phyloP scores from a whole-genome alignment of 352 stramenopile species.

The Plasmopara muralis region DNA sequence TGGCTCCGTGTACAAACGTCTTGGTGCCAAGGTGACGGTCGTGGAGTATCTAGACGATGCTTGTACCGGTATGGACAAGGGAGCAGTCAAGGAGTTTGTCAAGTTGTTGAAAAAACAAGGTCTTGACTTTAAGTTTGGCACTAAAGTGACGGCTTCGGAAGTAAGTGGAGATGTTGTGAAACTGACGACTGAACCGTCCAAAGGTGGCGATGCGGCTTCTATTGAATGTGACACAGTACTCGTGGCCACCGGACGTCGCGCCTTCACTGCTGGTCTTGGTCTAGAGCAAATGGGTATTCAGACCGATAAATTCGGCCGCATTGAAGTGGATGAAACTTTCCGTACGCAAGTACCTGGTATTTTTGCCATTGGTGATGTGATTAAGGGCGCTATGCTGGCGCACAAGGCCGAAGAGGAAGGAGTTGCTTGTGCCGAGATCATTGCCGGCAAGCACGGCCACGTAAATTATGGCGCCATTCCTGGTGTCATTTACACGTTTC shows the following conservation, averaged over 20 bases:
- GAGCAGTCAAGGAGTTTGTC: slow-evolving; percentile 96
- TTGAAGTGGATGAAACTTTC: slow-evolving; percentile 97
- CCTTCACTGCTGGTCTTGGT: slow-evolving; percentile 94
- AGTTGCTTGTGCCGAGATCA: slow-evolving; percentile 96
- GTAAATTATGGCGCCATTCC: slow-evolving; percentile 99
- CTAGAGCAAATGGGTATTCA: slow-evolving; percentile 97
- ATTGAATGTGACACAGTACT: slow-evolving; percentile 81
- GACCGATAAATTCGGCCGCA: slow-evolving; percentile 93
- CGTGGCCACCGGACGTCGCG: slow-evolving; percentile 87
- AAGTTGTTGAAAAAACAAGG: slow-evolving; percentile 98
- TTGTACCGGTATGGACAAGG: slow-evolving; percentile 90
- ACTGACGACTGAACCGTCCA: slow-evolving; percentile 91
- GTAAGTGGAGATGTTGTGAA: slow-evolving; percentile 90
- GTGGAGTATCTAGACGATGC: slow-evolving; percentile 98
- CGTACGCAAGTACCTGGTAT: slow-evolving; percentile 91
- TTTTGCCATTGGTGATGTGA: slow-evolving; percentile 97
- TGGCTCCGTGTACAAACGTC: slow-evolving; percentile 96
- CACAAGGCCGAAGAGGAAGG: slow-evolving; percentile 99
- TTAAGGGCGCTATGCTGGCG: slow-evolving; percentile 97
- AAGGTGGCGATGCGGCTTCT: slow-evolving; percentile 40
- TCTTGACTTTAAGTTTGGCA: slow-evolving; percentile 96
- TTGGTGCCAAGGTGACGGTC: slow-evolving; percentile 93
- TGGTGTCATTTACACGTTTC: slow-evolving; percentile 97
- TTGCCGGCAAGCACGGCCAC: slow-evolving; percentile 95
- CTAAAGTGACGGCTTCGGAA: slow-evolving; percentile 93